Conservation (phyloP, 106 monocot species). For the Dendrobium nobile region DNA sequence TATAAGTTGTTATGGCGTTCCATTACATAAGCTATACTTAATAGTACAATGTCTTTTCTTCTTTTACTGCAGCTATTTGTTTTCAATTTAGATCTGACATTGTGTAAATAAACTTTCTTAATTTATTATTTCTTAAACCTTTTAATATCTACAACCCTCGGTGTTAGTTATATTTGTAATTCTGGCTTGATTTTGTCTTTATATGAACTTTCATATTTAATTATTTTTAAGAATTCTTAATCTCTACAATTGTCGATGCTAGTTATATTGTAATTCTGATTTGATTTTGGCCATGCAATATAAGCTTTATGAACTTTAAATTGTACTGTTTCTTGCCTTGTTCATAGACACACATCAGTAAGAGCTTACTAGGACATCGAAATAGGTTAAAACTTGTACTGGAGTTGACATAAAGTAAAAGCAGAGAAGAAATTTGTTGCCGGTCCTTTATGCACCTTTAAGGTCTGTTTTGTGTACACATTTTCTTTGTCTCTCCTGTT, state of each 20-base stretch:
- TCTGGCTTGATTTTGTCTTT: background rate
- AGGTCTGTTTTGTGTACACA: too few relatives aligned
- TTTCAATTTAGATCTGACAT: background rate
- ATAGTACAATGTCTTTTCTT: background rate
- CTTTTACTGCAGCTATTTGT: conserved; percentile 2
- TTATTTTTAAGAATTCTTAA: background rate
- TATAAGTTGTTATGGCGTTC: background rate
- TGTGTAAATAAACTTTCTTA: background rate
- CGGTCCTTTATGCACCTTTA: background rate
- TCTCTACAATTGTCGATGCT: background rate
- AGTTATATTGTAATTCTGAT: background rate
- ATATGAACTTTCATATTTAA: background rate
- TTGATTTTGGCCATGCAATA: background rate
- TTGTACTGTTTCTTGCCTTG: background rate
- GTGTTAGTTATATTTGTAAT: background rate
- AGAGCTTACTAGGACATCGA: background rate
- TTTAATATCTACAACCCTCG: background rate
- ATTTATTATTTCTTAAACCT: background rate
- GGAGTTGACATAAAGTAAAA: background rate
- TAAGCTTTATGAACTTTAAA: background rate
- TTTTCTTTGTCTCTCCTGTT: too few relatives aligned
- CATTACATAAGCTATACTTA: background rate
- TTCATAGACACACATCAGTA: background rate
- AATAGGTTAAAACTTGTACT: background rate
- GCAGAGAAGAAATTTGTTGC: background rate